Percentiles rank a stretch among this genome's conserved stretches.
phyloP scores from a whole-genome alignment of 2,329 filamentous ascomycete species.

The Xylaria sp. region DNA sequence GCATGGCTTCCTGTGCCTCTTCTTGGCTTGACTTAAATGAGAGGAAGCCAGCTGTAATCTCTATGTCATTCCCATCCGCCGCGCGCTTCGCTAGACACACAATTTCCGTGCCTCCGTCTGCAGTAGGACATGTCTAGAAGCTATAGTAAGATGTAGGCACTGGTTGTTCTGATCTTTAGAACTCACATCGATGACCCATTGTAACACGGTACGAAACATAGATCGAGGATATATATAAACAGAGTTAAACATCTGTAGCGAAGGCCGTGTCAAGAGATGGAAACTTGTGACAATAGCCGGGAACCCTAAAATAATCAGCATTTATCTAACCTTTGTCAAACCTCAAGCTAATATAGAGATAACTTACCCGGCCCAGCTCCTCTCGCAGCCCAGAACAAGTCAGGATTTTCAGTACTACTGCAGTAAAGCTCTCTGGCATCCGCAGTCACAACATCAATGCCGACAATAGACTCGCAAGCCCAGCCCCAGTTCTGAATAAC shows the following conservation, averaged over 20 bases:
- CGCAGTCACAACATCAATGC: constrained; percentile 61
- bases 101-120: constrained; percentile 55
- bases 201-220: constrained; percentile 57
- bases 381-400: constrained; percentile 62
- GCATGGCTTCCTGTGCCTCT: constrained; percentile 52
- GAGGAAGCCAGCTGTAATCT: constrained; percentile 54
- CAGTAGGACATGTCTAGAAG: constrained; percentile 44
- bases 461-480: constrained; percentile 61
- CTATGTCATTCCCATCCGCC: constrained; percentile 46
- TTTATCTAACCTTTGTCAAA: neutral
- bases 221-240: constrained; percentile 60
- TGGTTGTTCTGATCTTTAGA: neutral
- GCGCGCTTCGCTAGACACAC: constrained; percentile 52
- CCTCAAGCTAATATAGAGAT: neutral
- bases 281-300: constrained; percentile 64
- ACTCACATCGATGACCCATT: constrained; percentile 59
- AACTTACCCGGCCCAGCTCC: constrained; percentile 57
- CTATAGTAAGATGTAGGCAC: constrained; percentile 5
- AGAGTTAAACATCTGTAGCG: constrained; percentile 50
- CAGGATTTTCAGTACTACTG: constrained; percentile 54
- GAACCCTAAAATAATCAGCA: constrained; percentile 53
- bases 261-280: constrained; percentile 56
- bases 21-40: constrained; percentile 55
- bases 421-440: constrained; percentile 54
- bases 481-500: constrained; percentile 62